Base-by-base conservation (phyloP, 257 asterid species). In the Solanum rostratum region DNA sequence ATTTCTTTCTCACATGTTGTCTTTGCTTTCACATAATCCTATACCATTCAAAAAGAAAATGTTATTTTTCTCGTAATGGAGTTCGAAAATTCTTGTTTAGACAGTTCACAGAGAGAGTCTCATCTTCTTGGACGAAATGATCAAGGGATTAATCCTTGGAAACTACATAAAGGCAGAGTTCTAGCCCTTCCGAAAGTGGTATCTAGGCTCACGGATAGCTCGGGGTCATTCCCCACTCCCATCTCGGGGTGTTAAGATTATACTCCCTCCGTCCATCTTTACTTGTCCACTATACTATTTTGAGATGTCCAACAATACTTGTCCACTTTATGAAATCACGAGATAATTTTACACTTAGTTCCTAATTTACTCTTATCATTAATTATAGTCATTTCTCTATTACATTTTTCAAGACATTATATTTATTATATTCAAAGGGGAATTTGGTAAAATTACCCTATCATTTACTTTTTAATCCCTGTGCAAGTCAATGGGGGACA, bases 1-100 rank as follows among this genome's bases (percentile, higher is more conserved):
- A 84, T 82, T 83, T 74, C 88, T 54, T 65, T 85, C 46, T 84
- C 87, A 14, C 86, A 80, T 33, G 22, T 19, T 74, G 89, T 82
- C 87, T 87, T 84, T 43, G 84, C 33, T 14, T 19, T 37, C 39
- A 41, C 43, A 43, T 87, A 87, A 3, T 76, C 84, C 89, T 85
- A 74, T 27, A 29, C 76, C 71, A 81, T 59, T 30, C 62, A 82
- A 82, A 74, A 62, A 43, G 19, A 20, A 22, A 66, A 66, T 33
- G 79, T 69, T 18, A 69, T 19, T 22, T 60, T 59, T 22, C 6
- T 14, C 2, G 68, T 7, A 18, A 6, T 19, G 7, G 10, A 18
- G 2, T 60, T 60, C 18, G 3, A 60, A 15, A 60, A 10, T 60
- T 60, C 33, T 60, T 60, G 68, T 60, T 60, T 60, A 60, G 68